Evolutionary conservation across 2,329 filamentous ascomycete genomes (phyloP).

Genomic region (Claviceps capensis): DNA sequence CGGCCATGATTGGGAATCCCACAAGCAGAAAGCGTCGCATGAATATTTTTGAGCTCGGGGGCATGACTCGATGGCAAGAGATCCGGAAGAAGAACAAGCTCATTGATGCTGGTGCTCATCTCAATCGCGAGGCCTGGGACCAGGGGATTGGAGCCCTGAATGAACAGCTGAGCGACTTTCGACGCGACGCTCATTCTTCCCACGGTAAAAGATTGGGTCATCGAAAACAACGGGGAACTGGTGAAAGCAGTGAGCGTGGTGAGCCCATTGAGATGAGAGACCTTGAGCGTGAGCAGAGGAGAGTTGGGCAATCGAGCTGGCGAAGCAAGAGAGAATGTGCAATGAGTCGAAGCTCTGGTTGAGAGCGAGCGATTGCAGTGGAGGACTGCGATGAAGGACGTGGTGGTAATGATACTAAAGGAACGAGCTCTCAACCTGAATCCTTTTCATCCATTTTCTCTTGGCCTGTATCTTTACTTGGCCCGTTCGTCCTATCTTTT

Average conservation of each 20-base stretch:
- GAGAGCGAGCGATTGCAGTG: slow-evolving; percentile 17
- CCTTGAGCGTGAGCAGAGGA: slow-evolving; percentile 3
- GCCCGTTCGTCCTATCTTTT: not conserved
- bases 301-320: slow-evolving; percentile 7
- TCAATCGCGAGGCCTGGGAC: slow-evolving; percentile 22
- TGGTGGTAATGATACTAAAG: not conserved
- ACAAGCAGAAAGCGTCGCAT: slow-evolving; percentile 54
- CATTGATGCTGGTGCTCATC: slow-evolving; percentile 30
- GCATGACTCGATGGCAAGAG: slow-evolving; percentile 57
- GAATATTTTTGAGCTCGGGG: slow-evolving; percentile 57
- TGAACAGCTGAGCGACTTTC: slow-evolving; percentile 22
- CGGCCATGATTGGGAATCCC: slow-evolving; percentile 58
- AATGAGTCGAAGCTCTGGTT: slow-evolving; percentile 23
- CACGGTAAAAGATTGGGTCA: slow-evolving; percentile 12
- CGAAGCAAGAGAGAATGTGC: slow-evolving; percentile 21
- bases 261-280: slow-evolving; percentile 19
- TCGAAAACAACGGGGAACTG: slow-evolving; percentile 14
- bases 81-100: slow-evolving; percentile 49
- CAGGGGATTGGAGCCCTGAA: slow-evolving; percentile 24
- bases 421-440: not conserved
- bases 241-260: slow-evolving; percentile 16
- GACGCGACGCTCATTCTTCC: slow-evolving; percentile 19
- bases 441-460: not conserved
- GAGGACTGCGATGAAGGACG: not conserved
- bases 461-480: not conserved